Base-by-base conservation (phyloP, 129 eudicot genomes). In the Flaveria brownii region DNA sequence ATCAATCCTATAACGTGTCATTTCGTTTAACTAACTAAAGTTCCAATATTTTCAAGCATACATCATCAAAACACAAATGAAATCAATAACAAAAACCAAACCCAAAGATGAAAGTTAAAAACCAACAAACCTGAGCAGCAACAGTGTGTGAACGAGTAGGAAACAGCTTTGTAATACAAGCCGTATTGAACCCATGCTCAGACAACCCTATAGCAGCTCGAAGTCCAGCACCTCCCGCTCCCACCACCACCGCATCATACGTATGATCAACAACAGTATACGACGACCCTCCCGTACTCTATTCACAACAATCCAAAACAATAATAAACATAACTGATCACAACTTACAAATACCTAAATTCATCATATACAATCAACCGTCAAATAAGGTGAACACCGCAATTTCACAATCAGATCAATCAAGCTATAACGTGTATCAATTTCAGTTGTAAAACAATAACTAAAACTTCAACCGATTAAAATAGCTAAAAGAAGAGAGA, bases 141-240 rank as follows among this genome's bases (percentile, higher is more conserved):
- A 93, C 98, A 0, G 98, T 93, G 52, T 93, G 98, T 1, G 98
- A 93, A 54, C 98, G 96, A 18, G 98, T 94, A 8, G 97, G 97
- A 47, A 94, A 94, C 9, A 94, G 92, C 82, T 94, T 94, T 25
- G 97, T 94, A 77, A 94, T 94, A 71, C 98, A 94, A 78, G 98
- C 98, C 5, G 98, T 94, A 73, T 94, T 91, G 68, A 94, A 94
- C 61, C 98, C 98, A 75, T 91, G 96, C 87, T 94, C 98, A 41
- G 96, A 94, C 13, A 94, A 61, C 61, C 98, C 98, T 71, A 94
- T 94, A 7, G 98, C 98, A 25, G 98, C 98, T 72, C 98, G 74
- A 46, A 94, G 90, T 36, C 98, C 98, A 11, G 98, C 98, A 26
- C 98, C 98, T n/a, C 98, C 98, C 7, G 98, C 98, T 13, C 98